These are phyloP conservation scores for Podaxis carcinomalis DNA, from an alignment of 768 basidiomycete genomes.

Conservation along the genomic window DNA sequence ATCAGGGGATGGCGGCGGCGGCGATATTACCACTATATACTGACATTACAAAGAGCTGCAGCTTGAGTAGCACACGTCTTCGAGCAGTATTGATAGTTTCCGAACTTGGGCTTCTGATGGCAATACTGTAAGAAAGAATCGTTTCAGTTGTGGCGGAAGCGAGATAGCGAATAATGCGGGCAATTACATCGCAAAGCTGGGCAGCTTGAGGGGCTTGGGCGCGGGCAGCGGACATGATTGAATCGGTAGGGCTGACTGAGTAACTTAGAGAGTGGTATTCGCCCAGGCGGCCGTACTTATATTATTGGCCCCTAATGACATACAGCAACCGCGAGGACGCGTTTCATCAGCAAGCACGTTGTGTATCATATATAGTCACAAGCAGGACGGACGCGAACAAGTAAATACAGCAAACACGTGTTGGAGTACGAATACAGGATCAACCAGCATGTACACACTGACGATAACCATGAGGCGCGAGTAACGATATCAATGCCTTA, in stretches of 20 bases:
- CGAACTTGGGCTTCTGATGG: conserved; percentile 44
- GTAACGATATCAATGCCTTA: conserved; percentile 3
- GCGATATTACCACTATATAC: conserved; percentile 12
- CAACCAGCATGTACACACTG: background rate
- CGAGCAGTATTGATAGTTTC: conserved; percentile 43
- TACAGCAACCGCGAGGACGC: conserved; percentile 21
- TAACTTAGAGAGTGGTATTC: conserved; percentile 1
- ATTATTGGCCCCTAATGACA: conserved; percentile 14
- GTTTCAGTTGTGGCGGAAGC: conserved; percentile 8
- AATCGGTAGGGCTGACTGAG: conserved; percentile 9
- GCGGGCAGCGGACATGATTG: conserved; percentile 26
- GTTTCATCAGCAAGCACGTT: conserved; percentile 12
- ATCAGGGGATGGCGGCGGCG: background rate
- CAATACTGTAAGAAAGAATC: conserved; percentile 36
- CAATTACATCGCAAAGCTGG: conserved; percentile 38
- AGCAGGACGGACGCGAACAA: background rate
- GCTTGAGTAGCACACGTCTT: conserved; percentile 52
- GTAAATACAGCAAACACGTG: conserved; percentile 11
- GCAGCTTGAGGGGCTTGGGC: conserved; percentile 19
- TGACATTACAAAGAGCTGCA: conserved; percentile 39
- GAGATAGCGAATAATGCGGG: background rate
- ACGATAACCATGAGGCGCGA: conserved; percentile 23
- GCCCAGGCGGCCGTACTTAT: background rate
- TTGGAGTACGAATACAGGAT: background rate
- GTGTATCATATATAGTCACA: background rate